phyloP scores from a whole-genome alignment of 208 protist genomes.

The Leishmania aethiopica region DNA sequence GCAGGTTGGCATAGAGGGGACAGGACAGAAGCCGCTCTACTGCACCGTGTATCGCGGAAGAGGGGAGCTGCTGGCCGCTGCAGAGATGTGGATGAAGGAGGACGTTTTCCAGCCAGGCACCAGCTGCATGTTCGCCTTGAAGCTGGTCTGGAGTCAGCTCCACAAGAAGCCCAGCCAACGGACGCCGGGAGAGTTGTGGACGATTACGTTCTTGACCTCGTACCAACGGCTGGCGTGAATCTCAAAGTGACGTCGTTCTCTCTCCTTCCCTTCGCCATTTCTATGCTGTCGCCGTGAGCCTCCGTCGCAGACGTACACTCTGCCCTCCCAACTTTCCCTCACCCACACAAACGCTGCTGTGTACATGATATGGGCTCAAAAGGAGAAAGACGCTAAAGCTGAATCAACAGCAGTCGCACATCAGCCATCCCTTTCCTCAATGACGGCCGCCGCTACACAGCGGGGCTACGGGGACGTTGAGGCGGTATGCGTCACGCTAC shows the following conservation, averaged over 20 bases:
- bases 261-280: not conserved
- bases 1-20: slow-evolving; percentile 56
- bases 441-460: not conserved
- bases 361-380: not conserved
- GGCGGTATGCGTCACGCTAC: not conserved
- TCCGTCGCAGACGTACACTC: not conserved
- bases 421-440: not conserved
- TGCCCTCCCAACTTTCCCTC: not conserved
- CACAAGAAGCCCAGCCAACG: slow-evolving; percentile 36
- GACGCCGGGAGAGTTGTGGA: slow-evolving; percentile 24
- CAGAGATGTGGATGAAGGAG: slow-evolving; percentile 35
- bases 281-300: not conserved
- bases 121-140: slow-evolving; percentile 38
- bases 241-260: not conserved
- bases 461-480: not conserved
- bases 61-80: slow-evolving; percentile 48
- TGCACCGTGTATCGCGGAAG: slow-evolving; percentile 52
- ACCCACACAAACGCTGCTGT: not conserved
- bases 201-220: slow-evolving; percentile 40
- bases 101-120: slow-evolving; percentile 29
- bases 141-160: slow-evolving; percentile 43
- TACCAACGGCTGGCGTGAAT: slow-evolving; percentile 39
- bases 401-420: not conserved
- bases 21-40: slow-evolving; percentile 42
- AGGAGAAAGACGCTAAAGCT: not conserved